Conservation (phyloP, 192 early-diverging fungal species). For the Chytriomyces confervae region DNA sequence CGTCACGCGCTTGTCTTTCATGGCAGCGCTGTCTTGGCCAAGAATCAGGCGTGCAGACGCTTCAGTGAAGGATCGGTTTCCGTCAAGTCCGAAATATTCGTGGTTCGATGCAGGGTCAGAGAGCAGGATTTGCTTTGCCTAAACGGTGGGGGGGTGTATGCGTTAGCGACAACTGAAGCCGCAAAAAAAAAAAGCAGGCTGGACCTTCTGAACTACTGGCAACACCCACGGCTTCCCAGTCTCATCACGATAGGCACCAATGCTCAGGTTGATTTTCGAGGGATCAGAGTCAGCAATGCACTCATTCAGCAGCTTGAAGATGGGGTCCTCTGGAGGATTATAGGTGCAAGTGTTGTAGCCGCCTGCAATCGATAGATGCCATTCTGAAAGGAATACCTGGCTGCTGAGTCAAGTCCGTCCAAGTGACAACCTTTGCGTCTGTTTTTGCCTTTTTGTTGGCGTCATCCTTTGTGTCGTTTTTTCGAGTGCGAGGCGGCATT, state of each 20-base stretch:
- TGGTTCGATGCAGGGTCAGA: constrained; percentile 78
- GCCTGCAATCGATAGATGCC: too few relatives aligned
- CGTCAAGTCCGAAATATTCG: constrained; percentile 91
- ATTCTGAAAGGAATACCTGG: too few relatives aligned
- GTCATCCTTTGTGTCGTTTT: too few relatives aligned
- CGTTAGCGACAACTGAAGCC: neutral
- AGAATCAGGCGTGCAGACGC: constrained; percentile 84
- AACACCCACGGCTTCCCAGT: constrained; percentile 93
- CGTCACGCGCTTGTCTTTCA: constrained; percentile 67
- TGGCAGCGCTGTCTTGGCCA: constrained; percentile 73
- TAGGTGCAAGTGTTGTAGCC: constrained; percentile 38
- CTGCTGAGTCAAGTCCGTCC: too few relatives aligned
- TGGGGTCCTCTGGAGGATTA: constrained; percentile 76
- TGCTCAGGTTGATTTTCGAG: constrained; percentile 88
- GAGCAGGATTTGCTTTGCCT: constrained; percentile 78
- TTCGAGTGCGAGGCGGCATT: too few relatives aligned
- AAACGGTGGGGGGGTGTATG: neutral
- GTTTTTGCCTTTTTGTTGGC: too few relatives aligned
- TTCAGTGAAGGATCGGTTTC: constrained; percentile 73
- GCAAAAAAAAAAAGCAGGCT: neutral
- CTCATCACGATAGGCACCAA: constrained; percentile 94
- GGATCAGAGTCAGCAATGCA: constrained; percentile 81
- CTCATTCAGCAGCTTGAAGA: constrained; percentile 85
- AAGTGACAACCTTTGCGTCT: too few relatives aligned
- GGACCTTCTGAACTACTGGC: constrained; percentile 90